These are phyloP conservation scores for Endocalyx cinctus DNA, from an alignment of 2,329 filamentous ascomycete genomes.

Conservation along the genomic window DNA sequence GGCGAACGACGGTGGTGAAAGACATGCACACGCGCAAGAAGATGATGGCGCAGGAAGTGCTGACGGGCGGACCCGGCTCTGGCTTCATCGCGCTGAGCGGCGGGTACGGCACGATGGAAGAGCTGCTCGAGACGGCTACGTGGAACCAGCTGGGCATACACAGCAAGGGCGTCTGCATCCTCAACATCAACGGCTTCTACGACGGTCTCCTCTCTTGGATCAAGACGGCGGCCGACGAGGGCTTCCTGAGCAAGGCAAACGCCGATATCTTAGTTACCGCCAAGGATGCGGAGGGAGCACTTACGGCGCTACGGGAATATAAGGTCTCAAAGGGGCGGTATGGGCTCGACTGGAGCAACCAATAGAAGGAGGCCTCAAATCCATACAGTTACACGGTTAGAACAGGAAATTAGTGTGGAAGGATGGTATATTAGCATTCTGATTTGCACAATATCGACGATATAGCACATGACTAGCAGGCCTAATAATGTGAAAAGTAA, in stretches of 20 bases:
- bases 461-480: no score
- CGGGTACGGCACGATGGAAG: constrained; percentile 93
- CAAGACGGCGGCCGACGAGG: constrained; percentile 65
- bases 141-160: constrained; percentile 99
- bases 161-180: constrained; percentile 68
- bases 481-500: no score
- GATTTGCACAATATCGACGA: no score
- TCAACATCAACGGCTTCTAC: constrained; percentile 90
- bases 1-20: constrained; percentile 78
- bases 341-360: constrained; percentile 72
- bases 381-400: no score
- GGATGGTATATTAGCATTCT: no score
- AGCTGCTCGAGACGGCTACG: constrained; percentile 84
- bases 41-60: constrained; percentile 85
- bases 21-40: constrained; percentile 97
- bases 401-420: no score
- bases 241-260: constrained; percentile 71
- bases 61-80: constrained; percentile 73
- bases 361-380: no score
- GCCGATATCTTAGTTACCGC: constrained; percentile 76
- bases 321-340: constrained; percentile 69
- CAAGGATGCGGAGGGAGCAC: constrained; percentile 64
- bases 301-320: constrained; percentile 68
- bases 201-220: constrained; percentile 83
- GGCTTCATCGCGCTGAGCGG: constrained; percentile 84